These are phyloP conservation scores for Salmacisia buchloeana DNA, from an alignment of 1,284 basidiomycete species.

Conservation along the genomic window DNA sequence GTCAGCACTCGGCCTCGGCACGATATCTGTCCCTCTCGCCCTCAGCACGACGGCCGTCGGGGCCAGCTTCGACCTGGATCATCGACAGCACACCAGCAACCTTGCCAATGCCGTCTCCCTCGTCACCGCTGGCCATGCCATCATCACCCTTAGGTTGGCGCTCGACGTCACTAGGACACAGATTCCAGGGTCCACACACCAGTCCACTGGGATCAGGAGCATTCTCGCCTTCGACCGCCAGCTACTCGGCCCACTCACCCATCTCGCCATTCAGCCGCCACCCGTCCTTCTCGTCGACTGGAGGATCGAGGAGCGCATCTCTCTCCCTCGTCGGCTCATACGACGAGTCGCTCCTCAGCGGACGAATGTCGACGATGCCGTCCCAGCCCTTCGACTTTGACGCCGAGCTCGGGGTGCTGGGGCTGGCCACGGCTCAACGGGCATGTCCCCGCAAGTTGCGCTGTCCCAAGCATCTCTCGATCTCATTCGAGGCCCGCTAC, in stretches of 20 bases:
- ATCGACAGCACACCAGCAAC: no score
- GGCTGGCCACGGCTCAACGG: conserved; percentile 26
- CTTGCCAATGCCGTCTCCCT: background rate
- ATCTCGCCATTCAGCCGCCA: background rate
- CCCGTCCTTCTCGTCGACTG: background rate
- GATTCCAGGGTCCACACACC: background rate
- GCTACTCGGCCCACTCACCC: background rate
- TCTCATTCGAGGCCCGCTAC: conserved; percentile 49
- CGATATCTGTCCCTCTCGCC: background rate
- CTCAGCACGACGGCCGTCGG: background rate
- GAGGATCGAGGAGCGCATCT: background rate
- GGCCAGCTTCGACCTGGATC: background rate
- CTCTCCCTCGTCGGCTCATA: conserved; percentile 50
- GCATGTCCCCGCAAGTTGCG: conserved; percentile 18
- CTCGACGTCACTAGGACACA: background rate
- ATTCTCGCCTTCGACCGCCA: background rate
- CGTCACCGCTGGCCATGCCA: background rate
- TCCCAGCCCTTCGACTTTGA: conserved; percentile 48
- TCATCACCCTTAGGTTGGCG: background rate
- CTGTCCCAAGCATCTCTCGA: conserved; percentile 48
- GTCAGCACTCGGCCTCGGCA: background rate
- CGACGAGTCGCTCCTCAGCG: conserved; percentile 50
- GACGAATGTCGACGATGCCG: conserved; percentile 45
- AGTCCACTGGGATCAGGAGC: background rate
- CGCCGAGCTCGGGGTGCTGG: conserved; percentile 50